Percentiles rank a stretch among this genome's conserved stretches.
phyloP scores from a whole-genome alignment of 495 filamentous ascomycete species.

The Penicillium cinerascens region DNA sequence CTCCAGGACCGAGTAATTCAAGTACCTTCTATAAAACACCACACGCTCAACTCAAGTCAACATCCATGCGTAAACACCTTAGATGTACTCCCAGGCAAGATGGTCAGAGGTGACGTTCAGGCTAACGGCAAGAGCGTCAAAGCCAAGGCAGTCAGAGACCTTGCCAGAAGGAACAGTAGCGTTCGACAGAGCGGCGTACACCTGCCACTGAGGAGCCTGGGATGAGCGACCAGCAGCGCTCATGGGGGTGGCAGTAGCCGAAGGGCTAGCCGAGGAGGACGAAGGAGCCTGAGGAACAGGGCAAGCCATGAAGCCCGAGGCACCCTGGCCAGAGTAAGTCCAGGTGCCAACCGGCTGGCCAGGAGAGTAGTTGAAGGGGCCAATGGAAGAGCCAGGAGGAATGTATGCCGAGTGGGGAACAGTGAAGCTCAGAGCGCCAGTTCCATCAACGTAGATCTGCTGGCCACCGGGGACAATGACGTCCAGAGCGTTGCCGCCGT shows the following conservation, averaged over 20 bases:
- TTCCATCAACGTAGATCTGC: constrained; percentile 51
- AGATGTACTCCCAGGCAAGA: constrained; percentile 36
- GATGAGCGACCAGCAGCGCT: not conserved
- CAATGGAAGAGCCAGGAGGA: constrained; percentile 45
- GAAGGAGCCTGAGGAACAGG: constrained; percentile 7
- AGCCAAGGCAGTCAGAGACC: constrained; percentile 32
- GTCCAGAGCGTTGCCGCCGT: constrained; percentile 24
- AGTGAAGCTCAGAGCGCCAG: constrained; percentile 54
- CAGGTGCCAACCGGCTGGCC: constrained; percentile 21
- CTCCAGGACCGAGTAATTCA: not conserved
- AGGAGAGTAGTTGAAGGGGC: constrained; percentile 37
- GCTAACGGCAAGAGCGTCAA: constrained; percentile 24
- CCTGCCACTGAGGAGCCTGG: constrained; percentile 22
- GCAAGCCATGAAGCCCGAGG: constrained; percentile 37
- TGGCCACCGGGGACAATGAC: constrained; percentile 62
- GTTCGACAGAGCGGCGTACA: constrained; percentile 33
- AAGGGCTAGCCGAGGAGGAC: constrained; percentile 6
- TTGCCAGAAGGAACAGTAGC: constrained; percentile 32
- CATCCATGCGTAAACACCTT: constrained; percentile 2
- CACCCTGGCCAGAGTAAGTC: constrained; percentile 25
- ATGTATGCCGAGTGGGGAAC: constrained; percentile 52
- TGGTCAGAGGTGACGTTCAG: constrained; percentile 8
- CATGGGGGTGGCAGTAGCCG: constrained; percentile 2
- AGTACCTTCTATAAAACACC: not conserved
- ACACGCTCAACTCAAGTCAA: not conserved